Evolutionary conservation across 495 filamentous ascomycete species (phyloP).

Genomic region (Delitschia confertaspora): DNA sequence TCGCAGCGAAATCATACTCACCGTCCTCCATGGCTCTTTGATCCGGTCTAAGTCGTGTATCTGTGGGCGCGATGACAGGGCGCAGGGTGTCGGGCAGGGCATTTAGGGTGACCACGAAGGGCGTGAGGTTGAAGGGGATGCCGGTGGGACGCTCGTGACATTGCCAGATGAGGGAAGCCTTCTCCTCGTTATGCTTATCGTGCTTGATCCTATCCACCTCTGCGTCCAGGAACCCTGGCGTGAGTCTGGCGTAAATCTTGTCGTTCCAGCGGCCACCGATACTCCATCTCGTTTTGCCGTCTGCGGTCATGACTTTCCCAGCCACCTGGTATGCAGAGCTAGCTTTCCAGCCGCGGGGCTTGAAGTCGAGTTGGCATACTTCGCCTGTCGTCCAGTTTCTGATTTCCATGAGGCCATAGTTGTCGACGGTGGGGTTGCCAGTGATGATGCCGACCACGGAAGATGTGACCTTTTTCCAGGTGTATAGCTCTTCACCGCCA

Average conservation of each 20-base stretch:
- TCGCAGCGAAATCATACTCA: conserved; percentile 83
- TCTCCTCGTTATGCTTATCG: conserved; percentile 40
- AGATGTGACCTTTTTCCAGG: conserved; percentile 97
- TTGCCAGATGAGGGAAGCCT: conserved; percentile 91
- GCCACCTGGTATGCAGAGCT: conserved; percentile 78
- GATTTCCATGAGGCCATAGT: conserved; percentile 95
- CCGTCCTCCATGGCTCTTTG: conserved; percentile 99
- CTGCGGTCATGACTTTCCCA: conserved; percentile 69
- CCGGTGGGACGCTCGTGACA: conserved; percentile 68
- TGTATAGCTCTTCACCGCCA: conserved; percentile 83
- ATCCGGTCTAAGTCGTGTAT: conserved; percentile 82
- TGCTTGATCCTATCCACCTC: conserved; percentile 43
- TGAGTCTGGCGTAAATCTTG: conserved; percentile 87
- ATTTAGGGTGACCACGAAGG: conserved; percentile 91
- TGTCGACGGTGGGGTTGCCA: conserved; percentile 92
- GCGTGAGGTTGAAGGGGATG: conserved; percentile 94
- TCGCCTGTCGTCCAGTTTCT: conserved; percentile 96
- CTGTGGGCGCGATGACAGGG: conserved; percentile 75
- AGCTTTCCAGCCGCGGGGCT: conserved; percentile 88
- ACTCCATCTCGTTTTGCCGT: conserved; percentile 70
- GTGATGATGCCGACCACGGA: conserved; percentile 98
- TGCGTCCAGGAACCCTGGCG: conserved; percentile 76
- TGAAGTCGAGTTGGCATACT: conserved; percentile 85
- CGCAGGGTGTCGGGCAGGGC: conserved; percentile 67
- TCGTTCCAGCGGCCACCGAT: conserved; percentile 96